These are phyloP conservation scores for Hyphopichia khmerensis DNA, from an alignment of 1,139 yeast species.

Conservation along the genomic window DNA sequence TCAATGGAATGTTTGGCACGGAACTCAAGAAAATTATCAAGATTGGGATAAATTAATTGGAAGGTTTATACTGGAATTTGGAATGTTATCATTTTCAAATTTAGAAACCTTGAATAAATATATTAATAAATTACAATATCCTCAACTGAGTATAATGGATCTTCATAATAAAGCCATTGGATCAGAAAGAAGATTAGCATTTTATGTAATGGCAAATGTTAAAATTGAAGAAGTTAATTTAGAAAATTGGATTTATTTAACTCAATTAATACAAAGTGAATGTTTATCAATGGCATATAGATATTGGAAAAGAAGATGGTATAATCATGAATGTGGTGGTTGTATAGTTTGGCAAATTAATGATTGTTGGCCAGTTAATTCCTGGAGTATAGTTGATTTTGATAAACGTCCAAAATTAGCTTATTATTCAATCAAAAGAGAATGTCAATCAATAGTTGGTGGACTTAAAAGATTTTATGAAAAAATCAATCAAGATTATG, in stretches of 20 bases:
- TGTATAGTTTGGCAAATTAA: slow-evolving; percentile 52
- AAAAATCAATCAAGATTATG: not conserved
- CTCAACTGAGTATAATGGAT: slow-evolving; percentile 37
- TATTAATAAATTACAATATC: slow-evolving; percentile 31
- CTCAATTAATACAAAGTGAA: slow-evolving; percentile 51
- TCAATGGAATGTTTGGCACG: slow-evolving; percentile 55
- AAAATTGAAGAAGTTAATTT: slow-evolving; percentile 29
- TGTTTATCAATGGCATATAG: slow-evolving; percentile 47
- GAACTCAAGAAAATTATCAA: slow-evolving; percentile 42
- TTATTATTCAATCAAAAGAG: slow-evolving; percentile 46
- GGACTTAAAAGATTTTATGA: slow-evolving; percentile 31
- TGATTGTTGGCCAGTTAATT: slow-evolving; percentile 52
- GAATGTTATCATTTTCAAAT: slow-evolving; percentile 43
- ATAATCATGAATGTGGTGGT: slow-evolving; percentile 36
- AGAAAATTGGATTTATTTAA: slow-evolving; percentile 44
- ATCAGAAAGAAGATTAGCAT: slow-evolving; percentile 41
- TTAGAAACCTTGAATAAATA: slow-evolving; percentile 24
- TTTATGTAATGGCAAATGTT: slow-evolving; percentile 45
- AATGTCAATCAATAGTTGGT: slow-evolving; percentile 30
- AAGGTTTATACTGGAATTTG: slow-evolving; percentile 47
- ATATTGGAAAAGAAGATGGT: slow-evolving; percentile 49
- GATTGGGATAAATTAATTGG: slow-evolving; percentile 40
- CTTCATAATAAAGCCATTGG: slow-evolving; percentile 46
- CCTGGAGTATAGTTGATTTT: slow-evolving; percentile 48
- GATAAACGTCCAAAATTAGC: slow-evolving; percentile 41